Conservation (phyloP, 2,329 filamentous ascomycete genomes). For the Sporothrix protearum region DNA sequence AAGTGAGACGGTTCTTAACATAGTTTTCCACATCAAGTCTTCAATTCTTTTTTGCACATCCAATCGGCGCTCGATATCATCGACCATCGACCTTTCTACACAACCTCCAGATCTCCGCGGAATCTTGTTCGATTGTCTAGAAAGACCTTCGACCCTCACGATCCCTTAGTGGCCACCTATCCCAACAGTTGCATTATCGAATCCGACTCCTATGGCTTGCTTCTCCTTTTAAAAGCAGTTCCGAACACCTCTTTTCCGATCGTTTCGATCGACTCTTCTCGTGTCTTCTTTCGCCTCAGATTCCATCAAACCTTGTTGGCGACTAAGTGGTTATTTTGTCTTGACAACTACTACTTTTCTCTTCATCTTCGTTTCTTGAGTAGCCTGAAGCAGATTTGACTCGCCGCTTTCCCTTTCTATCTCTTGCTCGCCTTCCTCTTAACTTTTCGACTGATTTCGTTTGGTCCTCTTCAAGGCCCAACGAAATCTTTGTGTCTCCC, state of each 20-base stretch:
- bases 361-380: constrained; percentile 33
- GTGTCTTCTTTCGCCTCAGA: constrained; percentile 36
- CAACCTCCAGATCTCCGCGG: not conserved
- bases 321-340: constrained; percentile 33
- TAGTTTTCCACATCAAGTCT: not conserved
- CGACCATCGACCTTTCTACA: not conserved
- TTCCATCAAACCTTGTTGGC: not conserved
- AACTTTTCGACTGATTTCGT: constrained; percentile 11
- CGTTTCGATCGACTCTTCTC: constrained; percentile 19
- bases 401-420: constrained; percentile 18
- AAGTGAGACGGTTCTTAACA: not conserved
- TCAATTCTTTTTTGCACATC: not conserved
- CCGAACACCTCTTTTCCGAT: constrained; percentile 18
- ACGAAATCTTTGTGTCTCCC: constrained; percentile 32
- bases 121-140: not conserved
- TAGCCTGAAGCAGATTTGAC: constrained; percentile 41
- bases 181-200: not conserved
- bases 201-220: constrained; percentile 37
- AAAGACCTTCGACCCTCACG: not conserved
- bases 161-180: constrained; percentile 1
- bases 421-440: not conserved
- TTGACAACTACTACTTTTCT: constrained; percentile 28
- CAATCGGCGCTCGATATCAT: not conserved
- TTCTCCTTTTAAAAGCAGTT: constrained; percentile 25
- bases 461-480: constrained; percentile 8